These are phyloP conservation scores for Ligustrum vulgare DNA, from an alignment of 257 asterid species.

Conservation along the genomic window DNA sequence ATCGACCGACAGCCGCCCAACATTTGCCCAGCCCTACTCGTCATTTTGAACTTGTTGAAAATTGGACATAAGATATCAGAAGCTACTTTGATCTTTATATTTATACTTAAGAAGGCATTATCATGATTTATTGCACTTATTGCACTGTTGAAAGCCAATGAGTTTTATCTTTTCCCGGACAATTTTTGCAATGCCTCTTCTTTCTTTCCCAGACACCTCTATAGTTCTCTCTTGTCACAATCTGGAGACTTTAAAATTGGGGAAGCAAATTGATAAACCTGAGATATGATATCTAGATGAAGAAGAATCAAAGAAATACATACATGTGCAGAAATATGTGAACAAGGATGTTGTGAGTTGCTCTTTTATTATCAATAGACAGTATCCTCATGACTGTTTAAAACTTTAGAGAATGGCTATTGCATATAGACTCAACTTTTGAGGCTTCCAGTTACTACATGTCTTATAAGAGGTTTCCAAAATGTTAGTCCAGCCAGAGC, in stretches of 20 bases:
- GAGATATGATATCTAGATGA: not conserved
- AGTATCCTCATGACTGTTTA: not conserved
- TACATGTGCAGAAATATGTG: not conserved
- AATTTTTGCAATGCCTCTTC: no score
- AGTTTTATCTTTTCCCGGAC: no score
- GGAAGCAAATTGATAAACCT: no score
- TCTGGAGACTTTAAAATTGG: no score
- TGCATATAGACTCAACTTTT: not conserved
- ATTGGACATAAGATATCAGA: no score
- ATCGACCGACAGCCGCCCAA: no score
- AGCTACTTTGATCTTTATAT: not conserved
- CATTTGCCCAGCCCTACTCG: no score
- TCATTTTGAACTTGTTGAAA: not conserved
- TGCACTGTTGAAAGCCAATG: no score
- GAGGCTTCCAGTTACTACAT: not conserved
- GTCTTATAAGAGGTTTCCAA: slow-evolving; percentile 1
- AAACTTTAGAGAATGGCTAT: not conserved
- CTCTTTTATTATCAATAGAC: not conserved
- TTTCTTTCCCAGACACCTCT: no score
- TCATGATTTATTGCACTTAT: no score
- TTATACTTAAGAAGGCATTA: not conserved
- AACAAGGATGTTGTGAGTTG: not conserved
- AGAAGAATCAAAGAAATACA: not conserved
- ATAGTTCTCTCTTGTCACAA: not conserved
- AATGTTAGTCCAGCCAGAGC: not conserved